Conservation (phyloP, 306 rosid genomes). For the Cicer judaicum region DNA sequence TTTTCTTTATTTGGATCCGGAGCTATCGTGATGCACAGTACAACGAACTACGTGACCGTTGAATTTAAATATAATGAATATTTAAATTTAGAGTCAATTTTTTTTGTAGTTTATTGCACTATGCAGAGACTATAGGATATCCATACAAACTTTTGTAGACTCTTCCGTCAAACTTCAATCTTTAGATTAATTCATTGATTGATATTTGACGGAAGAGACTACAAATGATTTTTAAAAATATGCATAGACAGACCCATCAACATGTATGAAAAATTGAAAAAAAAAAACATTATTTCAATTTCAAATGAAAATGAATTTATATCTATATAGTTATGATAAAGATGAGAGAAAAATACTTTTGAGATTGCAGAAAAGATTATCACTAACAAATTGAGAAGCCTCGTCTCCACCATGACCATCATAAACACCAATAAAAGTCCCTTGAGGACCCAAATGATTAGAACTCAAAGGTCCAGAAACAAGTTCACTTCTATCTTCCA, state of each 20-base stretch:
- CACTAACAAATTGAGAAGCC: constrained; percentile 81
- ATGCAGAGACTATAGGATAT: too few species aligned
- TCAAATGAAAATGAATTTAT: constrained; percentile 13
- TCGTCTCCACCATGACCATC: constrained; percentile 96
- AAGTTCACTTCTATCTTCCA: constrained; percentile 89
- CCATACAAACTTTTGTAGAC: background rate
- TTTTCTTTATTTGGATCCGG: too few species aligned
- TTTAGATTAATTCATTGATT: background rate
- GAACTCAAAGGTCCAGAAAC: constrained; percentile 81
- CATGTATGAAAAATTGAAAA: background rate
- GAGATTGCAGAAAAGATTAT: constrained; percentile 73
- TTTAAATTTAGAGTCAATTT: too few species aligned
- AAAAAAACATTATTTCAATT: background rate
- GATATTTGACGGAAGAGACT: background rate
- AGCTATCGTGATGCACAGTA: too few species aligned
- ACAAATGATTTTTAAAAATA: background rate
- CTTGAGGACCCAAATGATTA: constrained; percentile 62
- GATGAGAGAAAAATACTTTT: constrained; percentile 59
- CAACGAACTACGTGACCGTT: too few species aligned
- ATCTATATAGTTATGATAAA: constrained; percentile 2
- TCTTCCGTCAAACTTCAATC: background rate
- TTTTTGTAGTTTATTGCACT: too few species aligned
- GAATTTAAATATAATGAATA: too few species aligned
- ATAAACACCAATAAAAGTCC: constrained; percentile 85
- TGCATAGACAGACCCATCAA: background rate